Conservation (phyloP, 2,329 filamentous ascomycete species). For the Purpureocillium lavendulum region DNA sequence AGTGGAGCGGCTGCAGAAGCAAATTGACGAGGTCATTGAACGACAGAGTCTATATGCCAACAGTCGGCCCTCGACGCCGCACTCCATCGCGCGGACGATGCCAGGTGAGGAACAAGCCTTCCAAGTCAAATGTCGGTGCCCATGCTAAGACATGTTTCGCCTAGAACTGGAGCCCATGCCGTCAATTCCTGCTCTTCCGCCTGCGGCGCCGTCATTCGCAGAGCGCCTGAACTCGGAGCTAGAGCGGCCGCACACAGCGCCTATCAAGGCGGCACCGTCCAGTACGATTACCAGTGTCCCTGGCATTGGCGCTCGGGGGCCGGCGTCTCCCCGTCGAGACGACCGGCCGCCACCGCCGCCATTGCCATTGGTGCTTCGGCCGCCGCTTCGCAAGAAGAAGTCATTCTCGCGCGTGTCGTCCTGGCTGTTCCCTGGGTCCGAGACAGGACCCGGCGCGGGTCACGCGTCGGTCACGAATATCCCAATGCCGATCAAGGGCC, state of each 20-base stretch:
- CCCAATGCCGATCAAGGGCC: constrained; percentile 40
- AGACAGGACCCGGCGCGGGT: constrained; percentile 29
- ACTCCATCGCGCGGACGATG: constrained; percentile 26
- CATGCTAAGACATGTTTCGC: not conserved
- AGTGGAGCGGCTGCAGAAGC: constrained; percentile 47
- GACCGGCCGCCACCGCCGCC: constrained; percentile 37
- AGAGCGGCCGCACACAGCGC: constrained; percentile 25
- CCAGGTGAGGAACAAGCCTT: constrained; percentile 19
- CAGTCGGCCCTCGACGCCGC: constrained; percentile 44
- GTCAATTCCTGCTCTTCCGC: constrained; percentile 47
- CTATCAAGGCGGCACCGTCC: constrained; percentile 11
- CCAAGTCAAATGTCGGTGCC: not conserved
- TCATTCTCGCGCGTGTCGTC: constrained; percentile 54
- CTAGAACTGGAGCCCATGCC: constrained; percentile 43
- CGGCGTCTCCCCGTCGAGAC: constrained; percentile 6
- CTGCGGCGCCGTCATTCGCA: constrained; percentile 48
- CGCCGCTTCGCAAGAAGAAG: constrained; percentile 57
- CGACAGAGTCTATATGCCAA: constrained; percentile 48
- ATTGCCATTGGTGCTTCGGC: constrained; percentile 50
- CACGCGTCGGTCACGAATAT: constrained; percentile 46
- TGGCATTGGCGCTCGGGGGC: no score
- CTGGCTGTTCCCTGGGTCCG: constrained; percentile 44
- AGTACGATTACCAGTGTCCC: no score
- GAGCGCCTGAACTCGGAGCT: constrained; percentile 42
- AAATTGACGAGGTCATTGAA: constrained; percentile 53